Base-by-base conservation (phyloP, 345 rosid genomes). In the Salix viminalis region DNA sequence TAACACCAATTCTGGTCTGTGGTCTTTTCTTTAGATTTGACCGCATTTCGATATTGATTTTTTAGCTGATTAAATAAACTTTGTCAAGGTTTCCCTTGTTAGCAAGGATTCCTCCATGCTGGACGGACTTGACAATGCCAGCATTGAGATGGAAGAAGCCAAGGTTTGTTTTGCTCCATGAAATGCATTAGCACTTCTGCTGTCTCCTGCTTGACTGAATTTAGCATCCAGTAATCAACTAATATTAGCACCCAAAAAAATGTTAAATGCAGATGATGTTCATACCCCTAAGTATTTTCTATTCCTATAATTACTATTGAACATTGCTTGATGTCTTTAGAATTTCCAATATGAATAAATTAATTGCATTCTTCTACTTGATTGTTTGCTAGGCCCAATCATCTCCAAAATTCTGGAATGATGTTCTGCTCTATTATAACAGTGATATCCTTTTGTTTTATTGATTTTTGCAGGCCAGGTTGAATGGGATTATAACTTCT, bases 61-160 rank as follows among this genome's bases (percentile, higher is more conserved):
- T 73, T 69, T 79, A 77, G 60, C 79, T 82, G 69, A 82, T 58
- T 36, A 64, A 18, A 60, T 79, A 72, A 72, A 42, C 42, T 70
- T 76, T 88, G 69, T 81, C 62, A 75, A 96, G 99, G 99, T 96
- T 83, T 96, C 98, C 70, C 97, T 96, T 75, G 99, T 96, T 81
- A 96, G 99, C 91, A 94, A 96, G 87, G 99, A 96, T 81, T 91
- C 99, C 65, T 96, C 99, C 70, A 96, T 96, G 99, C 83, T 94
- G 89, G 99, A 96, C 85, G 99, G 99, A 76, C 98, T 96, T 52
- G 98, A 94, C 26, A 90, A 90, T 83, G 98, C 94, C 28, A 94
- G 97, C 85, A 84, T 54, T 82, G 98, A 94, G 87, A 96, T 96
- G 94, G 94, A 92, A 84, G 90, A 86, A 85, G 97, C 97, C 39